Evolutionary conservation across 2,329 filamentous ascomycete species (phyloP), one percentile per base, ranked within the genome.

Genomic region (Trichoderma guizhouense): DNA sequence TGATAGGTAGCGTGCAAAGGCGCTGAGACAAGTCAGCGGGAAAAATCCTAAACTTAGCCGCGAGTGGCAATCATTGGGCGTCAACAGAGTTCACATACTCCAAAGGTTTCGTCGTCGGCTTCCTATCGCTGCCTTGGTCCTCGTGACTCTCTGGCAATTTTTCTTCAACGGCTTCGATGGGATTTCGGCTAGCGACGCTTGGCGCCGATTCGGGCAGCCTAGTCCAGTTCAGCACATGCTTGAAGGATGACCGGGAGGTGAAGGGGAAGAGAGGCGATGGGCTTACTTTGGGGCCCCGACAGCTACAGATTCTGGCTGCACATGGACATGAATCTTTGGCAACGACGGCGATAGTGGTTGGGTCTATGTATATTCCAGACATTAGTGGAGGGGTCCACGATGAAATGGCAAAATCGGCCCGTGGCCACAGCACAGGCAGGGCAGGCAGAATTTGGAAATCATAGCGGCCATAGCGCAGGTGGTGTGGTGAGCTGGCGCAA

Each of bases 1-100:
- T 71, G 81, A 83, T 69, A 76, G 72, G 72, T 83, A 83, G 72
- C 81, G 78, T 68, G 75, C 75, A 69, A 79, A 74, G 66, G 80
- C 76, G 75, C 81, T 82, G 72, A 18, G 30, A 9, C 28, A 39
- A 30, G 67, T 74, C 72, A 75, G 71, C 70, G 26, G 39, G 39
- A 71, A 60, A 74, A 28, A n/a, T 26, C 15, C 12, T 15, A n/a
- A 69, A 7, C 53, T 9, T 28, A 32, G 30, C 53, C 24, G 21
- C 12, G n/a, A 43, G 64, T 43, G 64, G 28, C 53, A 61, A 32
- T 28, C 18, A 51, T 24, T 24, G 30, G 21, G 18, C 28, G 14
- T 28, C n/a, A 51, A 12, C 7, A 34, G 28, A n/a, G 57, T 43
- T 32, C 57, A 74, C 79, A 72, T 74, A 81, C 80, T 80, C 79